Conservation (phyloP, 176 grass and related monocot species). For the Oryza meyeriana region DNA sequence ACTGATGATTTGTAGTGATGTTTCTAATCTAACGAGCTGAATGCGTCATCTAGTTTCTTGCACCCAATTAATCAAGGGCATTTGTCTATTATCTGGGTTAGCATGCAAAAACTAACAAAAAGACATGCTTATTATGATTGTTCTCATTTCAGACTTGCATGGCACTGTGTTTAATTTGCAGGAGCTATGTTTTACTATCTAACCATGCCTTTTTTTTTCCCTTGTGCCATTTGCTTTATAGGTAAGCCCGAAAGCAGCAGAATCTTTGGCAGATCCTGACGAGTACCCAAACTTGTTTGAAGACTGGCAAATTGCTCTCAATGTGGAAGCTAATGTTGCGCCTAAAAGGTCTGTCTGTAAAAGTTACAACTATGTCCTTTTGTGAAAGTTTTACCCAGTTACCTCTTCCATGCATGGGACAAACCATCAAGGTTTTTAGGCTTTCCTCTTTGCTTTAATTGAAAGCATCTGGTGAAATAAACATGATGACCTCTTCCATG, state of each 20-base stretch:
- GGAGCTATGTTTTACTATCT: slow-evolving; percentile 11
- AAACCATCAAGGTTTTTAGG: background rate
- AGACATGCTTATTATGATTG: background rate
- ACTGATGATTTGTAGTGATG: slow-evolving; percentile 16
- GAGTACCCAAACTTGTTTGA: slow-evolving; percentile 94
- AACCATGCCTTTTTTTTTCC: background rate
- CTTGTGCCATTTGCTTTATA: slow-evolving; percentile 25
- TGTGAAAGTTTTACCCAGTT: background rate
- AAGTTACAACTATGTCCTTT: background rate
- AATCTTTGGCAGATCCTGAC: slow-evolving; percentile 84
- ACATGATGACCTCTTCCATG: background rate
- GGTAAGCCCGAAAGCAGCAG: slow-evolving; percentile 92
- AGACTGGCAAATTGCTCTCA: slow-evolving; percentile 96
- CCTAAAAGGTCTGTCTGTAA: slow-evolving; percentile 51
- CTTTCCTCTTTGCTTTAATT: background rate
- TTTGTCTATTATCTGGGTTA: background rate
- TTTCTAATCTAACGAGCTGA: slow-evolving; percentile 2
- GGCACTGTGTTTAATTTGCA: background rate
- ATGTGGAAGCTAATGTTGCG: slow-evolving; percentile 62
- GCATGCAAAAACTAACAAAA: background rate
- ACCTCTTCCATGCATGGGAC: background rate
- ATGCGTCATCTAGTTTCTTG: background rate
- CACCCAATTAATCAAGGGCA: background rate
- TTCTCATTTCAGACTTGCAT: slow-evolving; percentile 3
- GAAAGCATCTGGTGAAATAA: background rate